Base-by-base conservation (phyloP, 2,329 filamentous ascomycete species). In the Penicillium vulpinum region DNA sequence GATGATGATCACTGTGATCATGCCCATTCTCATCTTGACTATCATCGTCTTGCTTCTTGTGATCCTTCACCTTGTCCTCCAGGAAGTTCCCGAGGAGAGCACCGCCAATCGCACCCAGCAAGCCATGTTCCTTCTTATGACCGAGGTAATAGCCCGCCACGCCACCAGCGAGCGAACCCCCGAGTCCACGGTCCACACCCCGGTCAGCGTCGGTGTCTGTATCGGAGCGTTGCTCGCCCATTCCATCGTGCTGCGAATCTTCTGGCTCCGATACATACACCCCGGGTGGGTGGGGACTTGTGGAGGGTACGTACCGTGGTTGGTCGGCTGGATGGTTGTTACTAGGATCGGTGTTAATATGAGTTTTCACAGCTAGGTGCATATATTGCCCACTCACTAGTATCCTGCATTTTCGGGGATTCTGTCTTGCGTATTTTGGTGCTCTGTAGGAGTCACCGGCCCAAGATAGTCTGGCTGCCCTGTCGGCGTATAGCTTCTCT, bases 71-170 rank as follows among this genome's bases (percentile, higher is more conserved):
- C 63, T 81, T 80, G 62, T 85, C 79, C 62, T 85, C 81, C 0
- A 83, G 64, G 58, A 84, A 81, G 66, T 76, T 79, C 2, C 84
- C 84, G 2, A 81, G 54, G 44, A 87, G 76, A 0, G 83, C 84
- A 54, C 84, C 84, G 4, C 82, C 81, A 28, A 87, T 68, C 0
- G 83, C 80, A 11, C 84, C 84, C 10, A 87, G 69, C 29, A 87
- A 71, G 4, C 82, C 82, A 62, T 84, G 82, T n/a, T 81, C 75
- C 22, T 77, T 80, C 62, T 82, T 77, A 68, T 84, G 83, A 18
- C 84, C 84, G 6, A 83, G 74, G 60, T 81, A 80, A 60, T 80
- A 81, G 1, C 84, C 85, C 4, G 83, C 81, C 4, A 82, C 77
- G 41, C 81, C 83, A 41, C 85, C 85, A 15, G 80, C 81, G 4